Evolutionary conservation across 2,329 filamentous ascomycete genomes (phyloP).

Genomic region (Cordyceps pruinosa): DNA sequence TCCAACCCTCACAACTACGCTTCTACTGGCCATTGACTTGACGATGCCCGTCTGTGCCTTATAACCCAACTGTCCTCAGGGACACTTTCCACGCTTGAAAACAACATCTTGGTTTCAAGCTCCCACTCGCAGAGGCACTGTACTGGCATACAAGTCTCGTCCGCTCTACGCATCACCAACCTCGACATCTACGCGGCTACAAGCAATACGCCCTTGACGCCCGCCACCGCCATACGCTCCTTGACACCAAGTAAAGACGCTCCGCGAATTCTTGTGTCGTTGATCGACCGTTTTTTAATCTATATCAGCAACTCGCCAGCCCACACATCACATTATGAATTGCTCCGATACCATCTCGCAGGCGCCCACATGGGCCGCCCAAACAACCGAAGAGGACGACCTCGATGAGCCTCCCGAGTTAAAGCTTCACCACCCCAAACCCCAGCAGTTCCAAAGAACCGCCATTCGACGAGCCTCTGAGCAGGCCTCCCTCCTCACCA

Average conservation of each 20-base stretch:
- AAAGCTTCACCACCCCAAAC: conserved; percentile 21
- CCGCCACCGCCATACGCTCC: not conserved
- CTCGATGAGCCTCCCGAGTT: conserved; percentile 82
- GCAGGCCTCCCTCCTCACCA: conserved; percentile 79
- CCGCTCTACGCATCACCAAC: conserved; percentile 16
- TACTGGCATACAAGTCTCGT: conserved; percentile 21
- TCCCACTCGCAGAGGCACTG: conserved; percentile 14
- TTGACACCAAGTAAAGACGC: conserved; percentile 3
- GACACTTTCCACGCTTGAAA: conserved; percentile 20
- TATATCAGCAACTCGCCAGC: not conserved
- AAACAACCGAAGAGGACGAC: conserved; percentile 61
- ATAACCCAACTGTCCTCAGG: conserved; percentile 33
- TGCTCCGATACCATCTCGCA: conserved; percentile 21
- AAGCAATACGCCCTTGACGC: not conserved
- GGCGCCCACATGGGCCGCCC: conserved; percentile 28
- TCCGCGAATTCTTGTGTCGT: conserved; percentile 8
- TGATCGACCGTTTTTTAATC: conserved; percentile 1
- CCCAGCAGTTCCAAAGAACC: conserved; percentile 39
- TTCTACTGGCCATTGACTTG: conserved; percentile 12
- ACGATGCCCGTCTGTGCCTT: conserved; percentile 29
- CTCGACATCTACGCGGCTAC: conserved; percentile 1
- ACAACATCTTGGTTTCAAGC: not conserved
- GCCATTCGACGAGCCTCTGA: conserved; percentile 42
- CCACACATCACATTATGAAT: conserved; percentile 31
- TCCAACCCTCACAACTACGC: not conserved